Base-by-base conservation (phyloP, 1,139 yeast species). In the Diutina ranongensis region DNA sequence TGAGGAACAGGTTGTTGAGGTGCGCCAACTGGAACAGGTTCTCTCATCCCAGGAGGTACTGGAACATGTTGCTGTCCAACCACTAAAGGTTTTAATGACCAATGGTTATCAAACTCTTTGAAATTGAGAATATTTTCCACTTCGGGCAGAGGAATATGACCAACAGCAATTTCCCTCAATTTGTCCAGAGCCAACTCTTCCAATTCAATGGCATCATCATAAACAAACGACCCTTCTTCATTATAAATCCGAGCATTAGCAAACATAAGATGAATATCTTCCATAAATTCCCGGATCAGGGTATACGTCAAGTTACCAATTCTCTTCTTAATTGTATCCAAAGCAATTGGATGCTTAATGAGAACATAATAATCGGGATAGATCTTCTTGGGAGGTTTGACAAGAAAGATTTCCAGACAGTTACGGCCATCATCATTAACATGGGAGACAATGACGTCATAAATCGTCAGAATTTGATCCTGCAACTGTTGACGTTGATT, bases 301-400 rank as follows among this genome's bases (percentile, higher is more conserved):
- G 67, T 65, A 57, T 86, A 85, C 7, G 74, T 67, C 46, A 64
- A 68, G 31, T 71, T 62, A 44, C 70, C 67, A 45, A 86, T 68
- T 54, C 85, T 73, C 60, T 76, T 81, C 54, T 71, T 73, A 47
- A 88, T 71, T 25, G 73, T 71, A 51, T 82, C 86, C 52, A 88
- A 71, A 0, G 95, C 92, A 52, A 86, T 76, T n/a, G 96, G 96
- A 52, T 78, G 74, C 52, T 73, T 74, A 54, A 89, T 88, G 49
- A 88, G 64, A 48, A 80, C 74, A 59, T 86, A 89, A 59, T 89
- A 89, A 60, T 89, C 97, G 0, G 97, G 95, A 54, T 89, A 89
- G 40, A 76, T 63, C 57, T 74, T 74, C 55, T 74, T 78, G 0
- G 94, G 76, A 7, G 95, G 95, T 51, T 74, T 78, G 3, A 73